Conservation (phyloP, 2,329 filamentous ascomycete genomes). For the Didymella lethalis region DNA sequence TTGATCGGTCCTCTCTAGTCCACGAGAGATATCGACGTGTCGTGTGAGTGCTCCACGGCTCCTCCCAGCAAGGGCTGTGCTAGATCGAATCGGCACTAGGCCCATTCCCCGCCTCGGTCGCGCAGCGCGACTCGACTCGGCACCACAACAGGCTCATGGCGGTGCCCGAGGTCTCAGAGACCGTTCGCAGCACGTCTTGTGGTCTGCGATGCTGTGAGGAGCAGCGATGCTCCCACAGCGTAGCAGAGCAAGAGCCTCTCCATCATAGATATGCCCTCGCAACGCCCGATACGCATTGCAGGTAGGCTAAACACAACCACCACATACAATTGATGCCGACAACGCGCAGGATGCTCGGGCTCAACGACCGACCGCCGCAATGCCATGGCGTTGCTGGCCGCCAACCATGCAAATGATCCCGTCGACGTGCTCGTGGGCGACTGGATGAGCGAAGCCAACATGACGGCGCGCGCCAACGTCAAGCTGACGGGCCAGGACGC, state of each 20-base stretch:
- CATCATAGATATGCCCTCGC: constrained; percentile 26
- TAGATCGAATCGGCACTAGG: neutral
- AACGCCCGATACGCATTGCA: constrained; percentile 34
- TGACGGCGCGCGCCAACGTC: constrained; percentile 38
- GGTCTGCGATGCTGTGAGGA: neutral
- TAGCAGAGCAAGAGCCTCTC: neutral
- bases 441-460: constrained; percentile 46
- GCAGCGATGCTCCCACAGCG: constrained; percentile 4
- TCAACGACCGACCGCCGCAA: constrained; percentile 44
- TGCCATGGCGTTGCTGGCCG: constrained; percentile 42
- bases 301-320: constrained; percentile 17
- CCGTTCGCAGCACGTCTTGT: neutral
- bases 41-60: neutral
- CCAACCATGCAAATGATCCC: constrained; percentile 38
- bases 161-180: constrained; percentile 21
- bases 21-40: too few relatives aligned
- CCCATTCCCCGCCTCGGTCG: neutral
- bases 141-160: neutral
- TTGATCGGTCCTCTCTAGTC: too few relatives aligned
- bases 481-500: constrained; percentile 49
- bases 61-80: neutral
- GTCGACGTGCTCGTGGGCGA: constrained; percentile 46
- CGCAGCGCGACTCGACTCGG: neutral
- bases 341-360: constrained; percentile 40
- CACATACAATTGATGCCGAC: neutral